Conservation (phyloP, 768 basidiomycete genomes). For the Amylocystis lapponica region DNA sequence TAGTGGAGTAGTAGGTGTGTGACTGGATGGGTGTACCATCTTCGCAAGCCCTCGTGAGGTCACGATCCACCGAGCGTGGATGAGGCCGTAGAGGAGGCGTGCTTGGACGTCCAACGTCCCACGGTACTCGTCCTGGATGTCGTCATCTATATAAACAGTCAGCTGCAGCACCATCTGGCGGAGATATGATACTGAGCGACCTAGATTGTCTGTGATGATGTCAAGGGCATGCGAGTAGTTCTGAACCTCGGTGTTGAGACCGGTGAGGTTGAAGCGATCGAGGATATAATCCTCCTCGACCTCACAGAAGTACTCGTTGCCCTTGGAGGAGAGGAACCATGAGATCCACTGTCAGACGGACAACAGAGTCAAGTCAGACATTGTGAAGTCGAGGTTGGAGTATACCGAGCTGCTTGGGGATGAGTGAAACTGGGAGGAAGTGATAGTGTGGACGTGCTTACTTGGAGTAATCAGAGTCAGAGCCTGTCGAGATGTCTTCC, state of each 20-base stretch:
- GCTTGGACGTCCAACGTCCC: slow-evolving; percentile 93
- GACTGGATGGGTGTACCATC: slow-evolving; percentile 56
- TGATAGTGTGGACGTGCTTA: slow-evolving; percentile 39
- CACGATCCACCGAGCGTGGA: slow-evolving; percentile 96
- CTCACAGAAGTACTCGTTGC: slow-evolving; percentile 99
- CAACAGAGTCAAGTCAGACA: slow-evolving; percentile 5
- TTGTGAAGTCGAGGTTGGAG: background rate
- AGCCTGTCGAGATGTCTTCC: slow-evolving; percentile 87
- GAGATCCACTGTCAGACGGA: slow-evolving; percentile 75
- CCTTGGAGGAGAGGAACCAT: slow-evolving; percentile 95
- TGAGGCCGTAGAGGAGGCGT: slow-evolving; percentile 88
- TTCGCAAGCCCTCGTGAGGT: slow-evolving; percentile 90
- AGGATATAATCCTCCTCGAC: slow-evolving; percentile 99
- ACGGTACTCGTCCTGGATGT: slow-evolving; percentile 89
- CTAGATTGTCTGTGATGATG: slow-evolving; percentile 92
- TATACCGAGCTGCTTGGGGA: slow-evolving; percentile 16
- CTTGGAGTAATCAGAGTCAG: slow-evolving; percentile 96
- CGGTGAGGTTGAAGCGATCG: slow-evolving; percentile 97
- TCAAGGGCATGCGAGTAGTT: slow-evolving; percentile 94
- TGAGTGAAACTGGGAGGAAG: slow-evolving; percentile 16
- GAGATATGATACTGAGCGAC: slow-evolving; percentile 37
- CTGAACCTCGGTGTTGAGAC: slow-evolving; percentile 91
- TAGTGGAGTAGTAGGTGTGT: background rate
- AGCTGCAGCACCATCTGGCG: background rate
- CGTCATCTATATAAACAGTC: slow-evolving; percentile 58